phyloP scores from a whole-genome alignment of 2,329 filamentous ascomycete species.

The Dothistroma septosporum region DNA sequence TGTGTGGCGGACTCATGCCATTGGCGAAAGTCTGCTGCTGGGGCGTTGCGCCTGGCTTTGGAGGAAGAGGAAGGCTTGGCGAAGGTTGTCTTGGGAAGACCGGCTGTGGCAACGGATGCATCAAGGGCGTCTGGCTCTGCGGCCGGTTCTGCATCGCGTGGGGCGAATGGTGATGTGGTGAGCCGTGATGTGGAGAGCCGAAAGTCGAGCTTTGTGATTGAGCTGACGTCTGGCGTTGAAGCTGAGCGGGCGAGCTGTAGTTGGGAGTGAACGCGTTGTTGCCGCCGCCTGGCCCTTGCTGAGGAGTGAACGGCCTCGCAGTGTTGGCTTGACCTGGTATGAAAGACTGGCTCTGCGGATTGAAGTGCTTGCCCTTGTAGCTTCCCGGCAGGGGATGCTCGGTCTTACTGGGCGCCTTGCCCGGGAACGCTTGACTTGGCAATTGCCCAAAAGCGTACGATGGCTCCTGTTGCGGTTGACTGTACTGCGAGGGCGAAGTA shows the following conservation, averaged over 20 bases:
- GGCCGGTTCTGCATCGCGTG: constrained; percentile 18
- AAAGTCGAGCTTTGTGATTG: constrained; percentile 31
- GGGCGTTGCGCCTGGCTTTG: constrained; percentile 26
- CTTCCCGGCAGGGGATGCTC: constrained; percentile 82
- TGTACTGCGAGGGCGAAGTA: constrained; percentile 31
- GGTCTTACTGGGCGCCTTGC: constrained; percentile 65
- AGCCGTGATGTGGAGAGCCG: constrained; percentile 22
- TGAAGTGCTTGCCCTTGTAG: constrained; percentile 81
- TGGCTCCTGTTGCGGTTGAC: constrained; percentile 37
- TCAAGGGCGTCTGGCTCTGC: constrained; percentile 24
- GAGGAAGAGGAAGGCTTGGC: constrained; percentile 32
- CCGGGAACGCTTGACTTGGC: constrained; percentile 64
- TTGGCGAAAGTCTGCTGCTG: constrained; percentile 12
- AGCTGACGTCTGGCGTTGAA: constrained; percentile 33
- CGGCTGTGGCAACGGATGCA: constrained; percentile 38
- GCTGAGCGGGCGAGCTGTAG: constrained; percentile 13
- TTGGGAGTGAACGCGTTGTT: constrained; percentile 6
- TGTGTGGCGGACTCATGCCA: not conserved
- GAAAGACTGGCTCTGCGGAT: constrained; percentile 90
- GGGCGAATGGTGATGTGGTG: constrained; percentile 11
- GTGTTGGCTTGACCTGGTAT: constrained; percentile 57
- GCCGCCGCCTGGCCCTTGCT: constrained; percentile 14
- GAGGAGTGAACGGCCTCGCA: constrained; percentile 24
- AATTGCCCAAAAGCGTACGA: constrained; percentile 75
- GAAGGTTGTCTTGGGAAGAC: constrained; percentile 36